Evolutionary conservation across 2,329 filamentous ascomycete species (phyloP), one percentile per base, ranked within the genome.

Genomic region (Alternaria longipes): DNA sequence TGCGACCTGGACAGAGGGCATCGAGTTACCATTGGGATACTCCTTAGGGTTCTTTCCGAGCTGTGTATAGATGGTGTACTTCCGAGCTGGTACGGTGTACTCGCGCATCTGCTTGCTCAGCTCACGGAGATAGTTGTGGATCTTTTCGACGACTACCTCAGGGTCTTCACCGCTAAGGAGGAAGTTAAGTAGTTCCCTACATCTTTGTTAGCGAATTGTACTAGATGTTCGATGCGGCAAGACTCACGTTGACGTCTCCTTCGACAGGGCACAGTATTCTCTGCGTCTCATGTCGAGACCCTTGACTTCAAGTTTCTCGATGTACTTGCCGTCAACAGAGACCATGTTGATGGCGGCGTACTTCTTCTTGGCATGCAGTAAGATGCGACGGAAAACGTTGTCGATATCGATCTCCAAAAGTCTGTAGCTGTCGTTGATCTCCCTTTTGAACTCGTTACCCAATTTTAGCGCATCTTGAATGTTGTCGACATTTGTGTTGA

Each of bases 341-440:
- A 95, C 88, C 78, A 98, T 88, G 77, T 97, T 98, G 79, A 99
- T 91, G 41, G 95, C 95, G 8, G 95, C 95, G 79, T 99, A 99
- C 84, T 99, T 99, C 85, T 99, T 99, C 86, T 99, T 99, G 30
- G 95, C 94, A 75, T 98, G 95, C 14, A 99, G 85, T 40, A 99
- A 83, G 57, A 99, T 91, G 32, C 95, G 90, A 46, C 94, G 89
- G 85, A 99, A 99, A 63, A 98, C 87, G 73, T 98, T 97, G 80
- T 99, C 95, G 68, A 99, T 97, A 74, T 99, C 95, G 66, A 99
- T 99, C 78, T 99, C 96, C 14, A 99, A 85, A 53, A 97, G 86
- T 73, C 86, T 91, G 80, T 99, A 99, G 64, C 91, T 89, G 70
- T 97, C 92, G 75, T 99, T 99, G 81, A 99, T 95, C 24, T 92